Conservation (phyloP, 768 basidiomycete genomes). For the Neoboletus magnificus region DNA sequence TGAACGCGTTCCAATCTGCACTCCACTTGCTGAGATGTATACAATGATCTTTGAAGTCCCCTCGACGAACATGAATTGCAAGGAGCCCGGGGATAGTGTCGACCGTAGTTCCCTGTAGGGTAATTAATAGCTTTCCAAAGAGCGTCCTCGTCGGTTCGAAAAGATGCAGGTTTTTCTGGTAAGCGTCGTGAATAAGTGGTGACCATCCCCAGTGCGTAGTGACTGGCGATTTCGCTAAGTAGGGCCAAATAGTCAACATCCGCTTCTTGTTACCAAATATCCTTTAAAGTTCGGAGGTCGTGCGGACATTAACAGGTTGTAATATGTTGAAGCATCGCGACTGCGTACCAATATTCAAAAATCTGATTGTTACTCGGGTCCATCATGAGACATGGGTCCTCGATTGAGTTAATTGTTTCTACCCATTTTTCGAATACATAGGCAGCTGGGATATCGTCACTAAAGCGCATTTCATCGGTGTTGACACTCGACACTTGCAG, state of each 20-base stretch:
- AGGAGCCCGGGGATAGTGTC: slow-evolving; percentile 39
- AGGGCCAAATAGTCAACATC: slow-evolving; percentile 35
- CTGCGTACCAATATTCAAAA: slow-evolving; percentile 37
- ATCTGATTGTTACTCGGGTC: slow-evolving; percentile 22
- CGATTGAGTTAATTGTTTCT: slow-evolving; percentile 30
- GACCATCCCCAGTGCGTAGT: slow-evolving; percentile 39
- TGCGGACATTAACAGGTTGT: background rate
- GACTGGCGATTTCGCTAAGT: slow-evolving; percentile 33
- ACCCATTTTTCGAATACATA: slow-evolving; percentile 39
- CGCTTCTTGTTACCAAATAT: slow-evolving; percentile 33
- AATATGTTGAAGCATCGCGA: background rate
- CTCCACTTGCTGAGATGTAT: slow-evolving; percentile 33
- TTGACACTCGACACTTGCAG: slow-evolving; percentile 31
- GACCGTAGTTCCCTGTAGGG: slow-evolving; percentile 1
- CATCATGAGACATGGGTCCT: slow-evolving; percentile 42
- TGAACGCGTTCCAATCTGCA: slow-evolving; percentile 44
- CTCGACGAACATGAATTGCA: slow-evolving; percentile 50
- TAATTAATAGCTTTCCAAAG: background rate
- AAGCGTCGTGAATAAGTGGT: slow-evolving; percentile 31
- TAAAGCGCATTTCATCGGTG: slow-evolving; percentile 28
- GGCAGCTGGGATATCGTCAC: slow-evolving; percentile 22
- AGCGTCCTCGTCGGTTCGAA: slow-evolving; percentile 9
- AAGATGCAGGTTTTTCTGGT: slow-evolving; percentile 29
- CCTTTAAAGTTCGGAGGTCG: slow-evolving; percentile 17
- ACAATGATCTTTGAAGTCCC: slow-evolving; percentile 50